phyloP scores from a whole-genome alignment of 1,284 basidiomycete species.

The Trichosporon sp. region DNA sequence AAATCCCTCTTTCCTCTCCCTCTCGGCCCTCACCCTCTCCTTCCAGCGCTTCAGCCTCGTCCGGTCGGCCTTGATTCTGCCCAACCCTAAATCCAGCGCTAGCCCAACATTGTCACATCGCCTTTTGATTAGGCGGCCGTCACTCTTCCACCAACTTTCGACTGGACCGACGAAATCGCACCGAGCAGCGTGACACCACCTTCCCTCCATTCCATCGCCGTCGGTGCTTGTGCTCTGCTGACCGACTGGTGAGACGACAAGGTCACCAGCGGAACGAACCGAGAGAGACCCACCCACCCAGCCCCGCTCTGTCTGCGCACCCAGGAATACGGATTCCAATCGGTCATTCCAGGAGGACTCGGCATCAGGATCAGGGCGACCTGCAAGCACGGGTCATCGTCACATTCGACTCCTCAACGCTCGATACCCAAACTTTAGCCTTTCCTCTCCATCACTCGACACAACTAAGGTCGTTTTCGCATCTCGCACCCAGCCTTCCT shows the following conservation, averaged over 20 bases:
- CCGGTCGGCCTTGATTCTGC: no score
- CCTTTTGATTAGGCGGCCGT: not conserved
- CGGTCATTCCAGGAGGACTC: not conserved
- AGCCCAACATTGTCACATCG: not conserved
- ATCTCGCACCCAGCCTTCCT: not conserved
- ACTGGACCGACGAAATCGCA: not conserved
- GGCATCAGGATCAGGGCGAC: constrained; percentile 1
- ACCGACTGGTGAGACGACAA: no score
- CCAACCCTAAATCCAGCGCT: not conserved
- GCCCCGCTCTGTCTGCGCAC: not conserved
- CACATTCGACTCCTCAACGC: not conserved
- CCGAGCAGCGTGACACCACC: not conserved
- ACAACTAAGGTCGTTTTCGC: not conserved
- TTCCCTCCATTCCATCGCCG: not conserved
- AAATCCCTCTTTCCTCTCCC: no score
- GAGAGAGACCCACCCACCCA: no score
- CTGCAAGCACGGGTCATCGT: not conserved
- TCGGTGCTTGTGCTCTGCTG: not conserved
- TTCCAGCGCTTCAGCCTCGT: no score
- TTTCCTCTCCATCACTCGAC: not conserved
- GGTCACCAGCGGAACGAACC: not conserved
- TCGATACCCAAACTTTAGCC: not conserved
- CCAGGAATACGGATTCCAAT: not conserved
- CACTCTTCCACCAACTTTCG: not conserved
- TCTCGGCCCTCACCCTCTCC: no score